Evolutionary conservation across 2,329 filamentous ascomycete species (phyloP), one percentile per base, ranked within the genome.

Genomic region (Alternaria longipes): DNA sequence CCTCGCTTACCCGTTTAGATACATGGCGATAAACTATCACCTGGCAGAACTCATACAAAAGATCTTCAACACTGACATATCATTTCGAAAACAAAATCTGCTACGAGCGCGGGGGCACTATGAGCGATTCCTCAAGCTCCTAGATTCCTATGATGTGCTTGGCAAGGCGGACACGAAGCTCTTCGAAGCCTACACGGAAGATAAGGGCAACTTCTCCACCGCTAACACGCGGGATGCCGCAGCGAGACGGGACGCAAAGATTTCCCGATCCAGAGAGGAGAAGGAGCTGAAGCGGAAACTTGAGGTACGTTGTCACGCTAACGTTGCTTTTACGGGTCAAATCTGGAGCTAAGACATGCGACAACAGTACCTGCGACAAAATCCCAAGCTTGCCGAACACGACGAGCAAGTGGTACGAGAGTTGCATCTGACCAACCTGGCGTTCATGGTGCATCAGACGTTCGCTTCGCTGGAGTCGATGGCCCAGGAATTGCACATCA

Each of bases 401-500:
- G 95, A 98, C 72, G 95, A 99, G 58, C 91, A 94, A 69, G 85
- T 90, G n/a, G 86, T 93, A 14, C 89, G 95, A 50, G 86, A 91
- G 63, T 83, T 97, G 30, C 89, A 97, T 73, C 83, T 97, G 28
- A 89, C 93, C 1, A 89, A 92, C 68, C 82, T 97, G 44, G 83
- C 86, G 18, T 89, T 93, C 65, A 88, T 86, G 71, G 86, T 90
- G 3, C 92, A 97, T 78, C 88, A 91, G 75, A 85, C 93, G 5
- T 96, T 98, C 72, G 91, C 95, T 75, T 86, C 89, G 0, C 86
- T 99, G n/a, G 95, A 98, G 78, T 88, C 91, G 18, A 85, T 97
- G 59, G 91, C 91, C 41, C 90, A 92, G 69, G 95, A 99, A 80
- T 79, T 93, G 58, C 89, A 94, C 60, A 91, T 99, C 67, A 84